Percentiles rank a stretch among this genome's conserved stretches.
These are phyloP conservation scores for Arthrobotrys iridis DNA, from an alignment of 2,329 filamentous ascomycete species.

Conservation along the genomic window DNA sequence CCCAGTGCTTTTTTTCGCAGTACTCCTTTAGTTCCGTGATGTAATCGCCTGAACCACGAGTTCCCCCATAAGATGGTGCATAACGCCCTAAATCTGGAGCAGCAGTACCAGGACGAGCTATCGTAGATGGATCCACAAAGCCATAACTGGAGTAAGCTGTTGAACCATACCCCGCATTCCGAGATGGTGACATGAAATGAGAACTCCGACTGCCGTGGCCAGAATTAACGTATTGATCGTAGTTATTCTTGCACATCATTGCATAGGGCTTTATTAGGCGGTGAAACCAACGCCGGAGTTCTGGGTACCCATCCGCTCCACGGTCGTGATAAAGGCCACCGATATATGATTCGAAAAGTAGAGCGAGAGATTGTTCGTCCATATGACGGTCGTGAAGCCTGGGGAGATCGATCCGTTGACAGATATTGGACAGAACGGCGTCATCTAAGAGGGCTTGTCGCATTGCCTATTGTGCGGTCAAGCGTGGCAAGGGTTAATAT, in stretches of 20 bases:
- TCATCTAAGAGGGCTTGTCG: conserved; percentile 41
- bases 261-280: conserved; percentile 55
- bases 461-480: conserved; percentile 36
- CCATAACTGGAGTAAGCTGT: conserved; percentile 18
- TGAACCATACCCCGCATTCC: background rate
- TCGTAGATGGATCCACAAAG: conserved; percentile 18
- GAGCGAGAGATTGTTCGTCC: conserved; percentile 53
- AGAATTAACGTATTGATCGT: conserved; percentile 28
- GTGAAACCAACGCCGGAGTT: conserved; percentile 54
- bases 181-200: background rate
- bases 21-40: conserved; percentile 43
- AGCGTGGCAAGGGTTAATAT: background rate
- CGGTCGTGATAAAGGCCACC: conserved; percentile 56
- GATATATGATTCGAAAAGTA: conserved; percentile 56
- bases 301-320: conserved; percentile 40
- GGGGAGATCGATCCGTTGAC: conserved; percentile 53
- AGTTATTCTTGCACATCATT: conserved; percentile 53
- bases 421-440: conserved; percentile 55
- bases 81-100: conserved; percentile 29
- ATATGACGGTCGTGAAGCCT: conserved; percentile 15
- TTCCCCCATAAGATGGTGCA: background rate
- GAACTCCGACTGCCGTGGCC: background rate
- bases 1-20: conserved; percentile 37
- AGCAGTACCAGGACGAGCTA: conserved; percentile 41
- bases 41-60: conserved; percentile 11